Conservation (phyloP, 495 filamentous ascomycete species). For the Beverwykella pulmonaria region DNA sequence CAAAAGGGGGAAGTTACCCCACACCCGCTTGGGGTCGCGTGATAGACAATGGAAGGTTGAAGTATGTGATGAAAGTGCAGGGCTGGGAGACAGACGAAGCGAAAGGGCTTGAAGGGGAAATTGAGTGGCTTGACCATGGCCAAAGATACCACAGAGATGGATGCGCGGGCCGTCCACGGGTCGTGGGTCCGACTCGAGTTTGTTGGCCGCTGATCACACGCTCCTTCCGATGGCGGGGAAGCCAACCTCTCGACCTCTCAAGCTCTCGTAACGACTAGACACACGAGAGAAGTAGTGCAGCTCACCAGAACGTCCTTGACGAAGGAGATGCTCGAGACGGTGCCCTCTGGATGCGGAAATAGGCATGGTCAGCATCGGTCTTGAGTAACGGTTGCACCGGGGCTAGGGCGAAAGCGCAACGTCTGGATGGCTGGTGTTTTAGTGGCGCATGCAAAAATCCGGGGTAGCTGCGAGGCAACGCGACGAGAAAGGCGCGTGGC, state of each 20-base stretch:
- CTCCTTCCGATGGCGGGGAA: constrained; percentile 27
- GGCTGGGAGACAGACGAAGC: background rate
- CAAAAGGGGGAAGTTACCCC: constrained; percentile 10
- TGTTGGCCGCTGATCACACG: constrained; percentile 28
- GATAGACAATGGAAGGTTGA: constrained; percentile 10
- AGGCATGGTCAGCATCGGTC: constrained; percentile 24
- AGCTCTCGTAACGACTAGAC: constrained; percentile 5
- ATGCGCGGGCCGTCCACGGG: constrained; percentile 24
- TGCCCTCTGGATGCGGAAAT: constrained; percentile 57
- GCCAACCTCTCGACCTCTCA: background rate
- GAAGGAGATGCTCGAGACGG: constrained; percentile 70
- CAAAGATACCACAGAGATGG: constrained; percentile 19
- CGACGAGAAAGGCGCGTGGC: constrained; percentile 18
- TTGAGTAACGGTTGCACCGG: constrained; percentile 4
- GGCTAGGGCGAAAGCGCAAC: background rate
- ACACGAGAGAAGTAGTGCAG: constrained; percentile 11
- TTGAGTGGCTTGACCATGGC: constrained; percentile 28
- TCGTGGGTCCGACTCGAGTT: constrained; percentile 10
- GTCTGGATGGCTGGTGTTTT: constrained; percentile 8
- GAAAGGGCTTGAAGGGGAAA: constrained; percentile 28
- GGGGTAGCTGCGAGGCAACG: constrained; percentile 23
- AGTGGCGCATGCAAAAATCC: constrained; percentile 23
- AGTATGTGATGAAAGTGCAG: constrained; percentile 2
- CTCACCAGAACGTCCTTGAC: constrained; percentile 72
- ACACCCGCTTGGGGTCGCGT: constrained; percentile 7